Percentiles rank a stretch among this genome's conserved stretches.
phyloP scores from a whole-genome alignment of 768 basidiomycete genomes.

The Hemileccinum rubropunctum region DNA sequence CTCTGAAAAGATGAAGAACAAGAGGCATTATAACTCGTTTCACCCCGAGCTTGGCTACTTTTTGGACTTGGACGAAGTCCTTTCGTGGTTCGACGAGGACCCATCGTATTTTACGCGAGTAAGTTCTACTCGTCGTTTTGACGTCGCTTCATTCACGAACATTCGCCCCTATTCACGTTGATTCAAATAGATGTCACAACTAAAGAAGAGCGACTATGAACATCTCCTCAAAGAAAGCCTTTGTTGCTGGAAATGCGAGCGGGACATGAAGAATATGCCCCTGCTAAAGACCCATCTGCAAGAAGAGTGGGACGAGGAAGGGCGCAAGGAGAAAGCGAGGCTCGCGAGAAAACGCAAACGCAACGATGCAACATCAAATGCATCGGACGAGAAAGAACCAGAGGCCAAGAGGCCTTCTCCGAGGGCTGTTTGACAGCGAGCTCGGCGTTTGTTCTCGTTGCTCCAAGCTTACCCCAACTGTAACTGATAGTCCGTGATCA shows the following conservation, averaged over 20 bases:
- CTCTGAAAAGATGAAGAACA: conserved; percentile 70
- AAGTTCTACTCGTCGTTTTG: conserved; percentile 19
- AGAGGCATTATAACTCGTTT: conserved; percentile 92
- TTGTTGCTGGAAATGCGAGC: conserved; percentile 67
- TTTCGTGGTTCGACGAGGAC: conserved; percentile 75
- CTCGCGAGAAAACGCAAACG: conserved; percentile 41
- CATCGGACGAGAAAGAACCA: conserved; percentile 6
- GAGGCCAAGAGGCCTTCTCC: conserved; percentile 14
- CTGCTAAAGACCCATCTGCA: conserved; percentile 71
- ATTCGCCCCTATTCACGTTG: not conserved
- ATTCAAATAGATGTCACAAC: conserved; percentile 45
- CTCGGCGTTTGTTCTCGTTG: not conserved
- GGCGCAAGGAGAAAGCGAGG: conserved; percentile 40
- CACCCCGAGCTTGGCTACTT: conserved; percentile 85
- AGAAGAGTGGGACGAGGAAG: conserved; percentile 63
- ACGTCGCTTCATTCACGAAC: not conserved
- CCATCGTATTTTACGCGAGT: conserved; percentile 53
- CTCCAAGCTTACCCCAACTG: not conserved
- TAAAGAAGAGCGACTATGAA: conserved; percentile 57
- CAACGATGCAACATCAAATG: conserved; percentile 1
- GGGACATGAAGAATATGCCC: conserved; percentile 67
- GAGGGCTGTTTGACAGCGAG: conserved; percentile 1
- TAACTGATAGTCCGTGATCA: not conserved
- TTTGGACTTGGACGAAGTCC: conserved; percentile 70
- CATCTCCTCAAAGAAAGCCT: conserved; percentile 64